These are phyloP conservation scores for Trichosporon sp. DNA, from an alignment of 1,284 basidiomycete genomes.

Conservation along the genomic window DNA sequence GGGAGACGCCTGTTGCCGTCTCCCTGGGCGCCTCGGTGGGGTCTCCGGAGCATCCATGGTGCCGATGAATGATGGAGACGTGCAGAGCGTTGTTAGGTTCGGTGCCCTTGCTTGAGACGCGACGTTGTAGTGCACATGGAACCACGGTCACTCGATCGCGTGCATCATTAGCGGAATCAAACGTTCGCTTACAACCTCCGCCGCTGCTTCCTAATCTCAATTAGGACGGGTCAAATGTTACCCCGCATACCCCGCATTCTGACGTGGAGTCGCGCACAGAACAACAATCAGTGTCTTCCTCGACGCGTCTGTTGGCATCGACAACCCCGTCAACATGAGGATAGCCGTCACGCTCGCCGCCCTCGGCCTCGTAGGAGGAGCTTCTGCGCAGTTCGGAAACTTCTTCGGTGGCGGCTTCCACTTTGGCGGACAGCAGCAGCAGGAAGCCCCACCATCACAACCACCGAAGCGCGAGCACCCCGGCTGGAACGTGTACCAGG, in stretches of 20 bases:
- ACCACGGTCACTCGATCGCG: neutral
- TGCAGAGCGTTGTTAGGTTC: neutral
- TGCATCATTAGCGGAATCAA: slow-evolving; percentile 11
- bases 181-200: too few relatives aligned
- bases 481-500: slow-evolving; percentile 48
- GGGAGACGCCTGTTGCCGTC: slow-evolving; percentile 17
- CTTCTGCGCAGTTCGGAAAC: slow-evolving; percentile 47
- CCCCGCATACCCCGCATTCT: slow-evolving; percentile 17
- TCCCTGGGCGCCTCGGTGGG: slow-evolving; percentile 2
- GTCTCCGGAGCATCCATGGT: slow-evolving; percentile 14
- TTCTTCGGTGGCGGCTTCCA: slow-evolving; percentile 52
- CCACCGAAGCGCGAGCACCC: slow-evolving; percentile 40
- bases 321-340: neutral
- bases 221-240: neutral
- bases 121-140: slow-evolving; percentile 2
- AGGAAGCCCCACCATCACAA: slow-evolving; percentile 36
- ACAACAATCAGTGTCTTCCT: neutral
- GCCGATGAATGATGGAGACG: neutral
- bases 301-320: neutral
- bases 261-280: slow-evolving; percentile 15
- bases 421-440: slow-evolving; percentile 35
- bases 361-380: slow-evolving; percentile 27
- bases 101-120: neutral
- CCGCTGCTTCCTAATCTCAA: neutral
- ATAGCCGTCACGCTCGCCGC: slow-evolving; percentile 17